A percentile compares a stretch with the other conserved stretches of the same genome.
Evolutionary conservation across 345 rosid genomes (phyloP).

Genomic region (Eucalyptus tenuipes): DNA sequence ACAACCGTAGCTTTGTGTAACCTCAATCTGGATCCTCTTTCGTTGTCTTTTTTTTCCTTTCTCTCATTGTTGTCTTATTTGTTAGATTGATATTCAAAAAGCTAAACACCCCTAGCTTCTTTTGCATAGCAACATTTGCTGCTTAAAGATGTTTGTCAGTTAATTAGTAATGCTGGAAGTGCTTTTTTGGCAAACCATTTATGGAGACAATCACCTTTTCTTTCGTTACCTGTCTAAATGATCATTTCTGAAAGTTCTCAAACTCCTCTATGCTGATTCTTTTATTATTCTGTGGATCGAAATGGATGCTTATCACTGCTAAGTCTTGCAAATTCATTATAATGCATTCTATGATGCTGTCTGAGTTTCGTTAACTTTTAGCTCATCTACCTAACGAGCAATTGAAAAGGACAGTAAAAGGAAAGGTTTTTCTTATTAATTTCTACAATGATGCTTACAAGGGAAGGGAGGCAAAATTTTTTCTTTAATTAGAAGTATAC

Average conservation of each 20-base stretch:
- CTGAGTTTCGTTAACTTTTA: neutral
- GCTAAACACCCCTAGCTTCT: neutral
- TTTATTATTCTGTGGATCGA: neutral
- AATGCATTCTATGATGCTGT: neutral
- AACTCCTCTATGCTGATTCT: neutral
- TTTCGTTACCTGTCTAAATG: neutral
- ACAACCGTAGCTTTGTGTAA: neutral
- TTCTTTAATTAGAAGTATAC: neutral
- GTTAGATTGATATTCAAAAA: neutral
- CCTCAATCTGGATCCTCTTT: neutral
- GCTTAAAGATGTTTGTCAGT: neutral
- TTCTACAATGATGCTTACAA: neutral
- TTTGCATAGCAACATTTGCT: neutral
- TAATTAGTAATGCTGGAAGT: neutral
- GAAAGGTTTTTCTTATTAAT: neutral
- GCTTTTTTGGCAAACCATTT: neutral
- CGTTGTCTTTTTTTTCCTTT: neutral
- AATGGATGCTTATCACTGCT: neutral
- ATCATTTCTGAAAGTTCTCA: neutral
- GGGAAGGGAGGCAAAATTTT: neutral
- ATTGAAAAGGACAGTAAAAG: neutral
- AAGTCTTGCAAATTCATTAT: neutral
- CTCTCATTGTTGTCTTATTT: neutral
- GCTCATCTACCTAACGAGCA: neutral
- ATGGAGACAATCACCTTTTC: neutral